These are phyloP conservation scores for Pluteus cervinus DNA, from an alignment of 768 basidiomycete species.

Conservation along the genomic window DNA sequence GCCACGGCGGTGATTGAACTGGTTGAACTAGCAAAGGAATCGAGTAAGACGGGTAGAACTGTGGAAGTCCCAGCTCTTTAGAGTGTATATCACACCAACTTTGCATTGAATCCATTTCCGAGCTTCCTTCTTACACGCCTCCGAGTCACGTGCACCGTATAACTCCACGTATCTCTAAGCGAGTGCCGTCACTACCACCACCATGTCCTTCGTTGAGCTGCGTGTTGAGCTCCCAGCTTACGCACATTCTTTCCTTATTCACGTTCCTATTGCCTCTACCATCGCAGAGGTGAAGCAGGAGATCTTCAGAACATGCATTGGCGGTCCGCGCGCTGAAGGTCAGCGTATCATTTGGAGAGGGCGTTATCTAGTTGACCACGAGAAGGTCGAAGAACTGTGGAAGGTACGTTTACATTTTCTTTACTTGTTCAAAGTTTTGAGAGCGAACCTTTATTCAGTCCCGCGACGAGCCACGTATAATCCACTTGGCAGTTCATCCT, in stretches of 20 bases:
- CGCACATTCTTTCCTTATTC: conserved; percentile 57
- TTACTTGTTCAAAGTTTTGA: too few species aligned
- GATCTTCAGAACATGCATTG: conserved; percentile 54
- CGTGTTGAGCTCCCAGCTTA: conserved; percentile 75
- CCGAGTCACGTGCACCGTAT: neutral
- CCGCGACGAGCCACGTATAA: conserved; percentile 48
- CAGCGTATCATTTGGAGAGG: conserved; percentile 77
- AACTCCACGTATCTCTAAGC: neutral
- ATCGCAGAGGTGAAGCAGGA: conserved; percentile 63
- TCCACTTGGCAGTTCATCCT: conserved; percentile 78
- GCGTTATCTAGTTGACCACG: conserved; percentile 55
- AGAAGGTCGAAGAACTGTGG: conserved; percentile 65
- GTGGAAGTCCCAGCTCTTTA: conserved; percentile 20
- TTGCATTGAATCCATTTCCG: too few species aligned
- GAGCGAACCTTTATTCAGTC: conserved; percentile 34
- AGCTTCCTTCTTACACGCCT: too few species aligned
- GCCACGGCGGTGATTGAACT: conserved; percentile 68
- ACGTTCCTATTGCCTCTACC: conserved; percentile 40
- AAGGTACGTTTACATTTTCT: conserved; percentile 37
- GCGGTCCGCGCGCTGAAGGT: conserved; percentile 60
- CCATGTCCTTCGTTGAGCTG: conserved; percentile 41
- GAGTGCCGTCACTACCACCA: conserved; percentile 9
- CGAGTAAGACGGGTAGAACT: conserved; percentile 51
- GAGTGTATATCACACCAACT: too few species aligned
- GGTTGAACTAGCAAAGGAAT: conserved; percentile 67